Percentiles rank a stretch among this genome's conserved stretches.
These are phyloP conservation scores for Vitis rupestris DNA, from an alignment of 164 flowering plant genomes.

Conservation along the genomic window DNA sequence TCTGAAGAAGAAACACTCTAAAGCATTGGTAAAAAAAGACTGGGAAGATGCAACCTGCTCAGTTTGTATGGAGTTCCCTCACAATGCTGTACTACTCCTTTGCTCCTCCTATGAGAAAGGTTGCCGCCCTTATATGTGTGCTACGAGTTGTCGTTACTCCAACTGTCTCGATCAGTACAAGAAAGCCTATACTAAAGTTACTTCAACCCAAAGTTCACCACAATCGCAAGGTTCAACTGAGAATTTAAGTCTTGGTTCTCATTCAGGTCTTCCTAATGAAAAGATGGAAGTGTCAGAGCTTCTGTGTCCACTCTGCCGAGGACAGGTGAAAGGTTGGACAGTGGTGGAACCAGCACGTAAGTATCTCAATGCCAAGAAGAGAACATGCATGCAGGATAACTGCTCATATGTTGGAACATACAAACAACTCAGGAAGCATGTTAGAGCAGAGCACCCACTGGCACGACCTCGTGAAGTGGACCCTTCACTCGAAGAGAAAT, in stretches of 20 bases:
- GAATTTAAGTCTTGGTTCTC: slow-evolving; percentile 6
- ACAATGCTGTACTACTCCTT: slow-evolving; percentile 64
- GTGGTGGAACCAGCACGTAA: slow-evolving; percentile 55
- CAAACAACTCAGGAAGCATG: slow-evolving; percentile 52
- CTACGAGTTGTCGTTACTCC: slow-evolving; percentile 51
- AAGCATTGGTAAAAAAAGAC: slow-evolving; percentile 35
- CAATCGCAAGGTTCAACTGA: slow-evolving; percentile 13
- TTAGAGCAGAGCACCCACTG: slow-evolving; percentile 46
- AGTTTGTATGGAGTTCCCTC: slow-evolving; percentile 65
- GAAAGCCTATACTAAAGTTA: slow-evolving; percentile 48
- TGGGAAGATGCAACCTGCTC: slow-evolving; percentile 60
- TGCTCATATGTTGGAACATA: slow-evolving; percentile 49
- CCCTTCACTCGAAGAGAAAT: slow-evolving; percentile 44
- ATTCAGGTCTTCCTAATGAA: slow-evolving; percentile 15
- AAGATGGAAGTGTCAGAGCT: slow-evolving; percentile 43
- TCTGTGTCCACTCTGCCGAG: slow-evolving; percentile 61
- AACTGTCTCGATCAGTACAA: slow-evolving; percentile 67
- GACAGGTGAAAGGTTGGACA: slow-evolving; percentile 68
- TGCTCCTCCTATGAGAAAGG: slow-evolving; percentile 66
- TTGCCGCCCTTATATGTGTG: slow-evolving; percentile 71
- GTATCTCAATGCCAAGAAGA: slow-evolving; percentile 46
- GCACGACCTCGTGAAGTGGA: slow-evolving; percentile 49
- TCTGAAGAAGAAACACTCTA: slow-evolving; percentile 8
- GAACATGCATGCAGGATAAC: slow-evolving; percentile 59
- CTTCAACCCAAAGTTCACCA: slow-evolving; percentile 16